Conservation (phyloP, 2,329 filamentous ascomycete genomes). For the Claviceps monticola region DNA sequence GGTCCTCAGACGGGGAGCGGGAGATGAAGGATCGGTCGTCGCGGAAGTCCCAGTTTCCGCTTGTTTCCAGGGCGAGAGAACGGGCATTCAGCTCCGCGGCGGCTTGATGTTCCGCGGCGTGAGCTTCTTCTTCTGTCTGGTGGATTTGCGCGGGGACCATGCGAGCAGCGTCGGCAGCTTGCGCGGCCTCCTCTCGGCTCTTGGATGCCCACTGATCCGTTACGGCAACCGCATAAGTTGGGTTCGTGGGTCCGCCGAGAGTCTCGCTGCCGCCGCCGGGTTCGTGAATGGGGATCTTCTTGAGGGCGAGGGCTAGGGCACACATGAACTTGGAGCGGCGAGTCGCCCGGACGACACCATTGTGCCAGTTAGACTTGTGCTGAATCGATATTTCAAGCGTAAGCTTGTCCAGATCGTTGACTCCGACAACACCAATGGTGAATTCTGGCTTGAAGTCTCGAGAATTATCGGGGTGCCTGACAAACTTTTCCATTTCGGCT, state of each 20-base stretch:
- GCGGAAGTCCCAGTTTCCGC: conserved; percentile 11
- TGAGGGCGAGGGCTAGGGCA: conserved; percentile 70
- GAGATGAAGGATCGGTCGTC: conserved; percentile 7
- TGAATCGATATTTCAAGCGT: conserved; percentile 70
- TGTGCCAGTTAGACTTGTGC: conserved; percentile 88
- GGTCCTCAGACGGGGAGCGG: conserved; percentile 20
- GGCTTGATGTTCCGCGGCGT: conserved; percentile 29
- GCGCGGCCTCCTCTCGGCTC: conserved; percentile 45
- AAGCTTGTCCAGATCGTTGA: conserved; percentile 80
- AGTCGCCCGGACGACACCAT: conserved; percentile 67
- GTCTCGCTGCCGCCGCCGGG: conserved; percentile 58
- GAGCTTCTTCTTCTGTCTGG: conserved; percentile 14
- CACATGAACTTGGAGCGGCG: conserved; percentile 95
- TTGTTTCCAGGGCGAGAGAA: conserved; percentile 14
- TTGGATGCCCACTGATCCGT: conserved; percentile 51
- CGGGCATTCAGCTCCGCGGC: conserved; percentile 30
- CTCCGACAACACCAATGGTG: conserved; percentile 59
- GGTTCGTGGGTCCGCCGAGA: conserved; percentile 56
- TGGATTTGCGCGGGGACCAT: conserved; percentile 39
- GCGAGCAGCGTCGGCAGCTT: conserved; percentile 50
- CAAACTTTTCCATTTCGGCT: conserved; percentile 72
- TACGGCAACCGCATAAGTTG: conserved; percentile 67
- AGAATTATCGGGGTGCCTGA: conserved; percentile 67
- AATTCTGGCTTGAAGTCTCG: conserved; percentile 86
- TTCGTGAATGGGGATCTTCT: conserved; percentile 72